Conservation (phyloP, 1,139 yeast species). For the Pichia sp. region DNA sequence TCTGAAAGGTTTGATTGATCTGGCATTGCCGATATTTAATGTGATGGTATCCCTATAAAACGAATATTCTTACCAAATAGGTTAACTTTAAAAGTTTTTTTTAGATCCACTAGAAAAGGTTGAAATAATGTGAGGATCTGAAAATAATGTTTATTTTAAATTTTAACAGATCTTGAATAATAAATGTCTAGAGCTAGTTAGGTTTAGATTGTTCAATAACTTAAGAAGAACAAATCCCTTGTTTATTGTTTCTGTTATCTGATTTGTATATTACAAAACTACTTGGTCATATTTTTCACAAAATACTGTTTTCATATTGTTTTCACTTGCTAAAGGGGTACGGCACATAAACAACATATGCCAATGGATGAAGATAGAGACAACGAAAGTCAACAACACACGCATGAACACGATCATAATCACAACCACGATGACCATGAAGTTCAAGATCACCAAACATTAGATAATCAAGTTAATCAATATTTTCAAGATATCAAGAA, state of each 20-base stretch:
- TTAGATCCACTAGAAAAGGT: no score
- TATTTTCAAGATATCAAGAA: conserved; percentile 26
- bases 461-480: conserved; percentile 24
- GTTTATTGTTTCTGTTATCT: background rate
- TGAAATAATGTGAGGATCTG: no score
- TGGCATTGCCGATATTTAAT: background rate
- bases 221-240: background rate
- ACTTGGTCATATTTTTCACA: background rate
- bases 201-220: no score
- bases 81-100: no score
- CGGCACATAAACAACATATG: background rate
- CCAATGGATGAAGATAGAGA: background rate
- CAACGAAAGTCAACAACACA: background rate
- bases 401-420: background rate
- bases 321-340: background rate
- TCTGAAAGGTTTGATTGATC: background rate
- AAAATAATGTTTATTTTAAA: no score
- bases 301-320: background rate
- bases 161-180: no score
- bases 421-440: conserved; percentile 4
- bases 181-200: no score
- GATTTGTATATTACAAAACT: background rate
- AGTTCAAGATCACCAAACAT: conserved; percentile 21
- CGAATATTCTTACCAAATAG: no score
- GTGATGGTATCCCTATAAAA: background rate